Conservation (phyloP, 768 basidiomycete genomes). For the Amylocystis lapponica region DNA sequence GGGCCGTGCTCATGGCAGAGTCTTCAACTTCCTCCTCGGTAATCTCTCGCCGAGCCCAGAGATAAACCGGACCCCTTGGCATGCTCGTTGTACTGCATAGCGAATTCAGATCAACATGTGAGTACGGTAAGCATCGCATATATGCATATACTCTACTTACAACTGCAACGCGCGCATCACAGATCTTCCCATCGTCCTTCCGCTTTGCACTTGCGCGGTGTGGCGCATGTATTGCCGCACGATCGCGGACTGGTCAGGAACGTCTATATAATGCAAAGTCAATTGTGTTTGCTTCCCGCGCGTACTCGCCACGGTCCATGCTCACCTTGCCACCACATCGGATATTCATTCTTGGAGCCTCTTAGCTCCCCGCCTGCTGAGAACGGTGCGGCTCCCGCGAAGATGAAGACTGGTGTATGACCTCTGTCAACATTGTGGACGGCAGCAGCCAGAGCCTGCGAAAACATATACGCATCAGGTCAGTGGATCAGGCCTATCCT, state of each 20-base stretch:
- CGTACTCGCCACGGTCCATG: too few relatives aligned
- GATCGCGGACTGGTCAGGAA: slow-evolving; percentile 66
- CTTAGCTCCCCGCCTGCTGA: slow-evolving; percentile 49
- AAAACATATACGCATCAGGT: too few relatives aligned
- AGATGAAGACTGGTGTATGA: slow-evolving; percentile 60
- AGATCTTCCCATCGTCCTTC: slow-evolving; percentile 43
- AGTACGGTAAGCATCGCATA: too few relatives aligned
- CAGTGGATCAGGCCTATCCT: too few relatives aligned
- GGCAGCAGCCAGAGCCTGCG: slow-evolving; percentile 60
- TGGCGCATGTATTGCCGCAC: slow-evolving; percentile 74
- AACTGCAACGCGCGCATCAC: slow-evolving; percentile 60
- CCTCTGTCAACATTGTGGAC: slow-evolving; percentile 66
- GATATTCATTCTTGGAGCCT: slow-evolving; percentile 68
- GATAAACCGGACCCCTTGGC: slow-evolving; percentile 69
- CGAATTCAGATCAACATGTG: slow-evolving; percentile 1
- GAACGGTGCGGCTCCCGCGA: slow-evolving; percentile 65
- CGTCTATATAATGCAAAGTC: slow-evolving; percentile 33
- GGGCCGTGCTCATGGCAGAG: slow-evolving; percentile 25
- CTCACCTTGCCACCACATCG: slow-evolving; percentile 66
- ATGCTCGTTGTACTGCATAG: slow-evolving; percentile 53
- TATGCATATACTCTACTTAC: slow-evolving; percentile 34
- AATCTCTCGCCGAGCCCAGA: slow-evolving; percentile 67
- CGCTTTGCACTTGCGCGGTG: slow-evolving; percentile 52
- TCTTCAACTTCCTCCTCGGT: slow-evolving; percentile 58
- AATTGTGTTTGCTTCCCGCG: too few relatives aligned